A percentile compares a stretch with the other conserved stretches of the same genome.
These are phyloP conservation scores for Solanum rostratum DNA, from an alignment of 257 asterid species.

Conservation along the genomic window DNA sequence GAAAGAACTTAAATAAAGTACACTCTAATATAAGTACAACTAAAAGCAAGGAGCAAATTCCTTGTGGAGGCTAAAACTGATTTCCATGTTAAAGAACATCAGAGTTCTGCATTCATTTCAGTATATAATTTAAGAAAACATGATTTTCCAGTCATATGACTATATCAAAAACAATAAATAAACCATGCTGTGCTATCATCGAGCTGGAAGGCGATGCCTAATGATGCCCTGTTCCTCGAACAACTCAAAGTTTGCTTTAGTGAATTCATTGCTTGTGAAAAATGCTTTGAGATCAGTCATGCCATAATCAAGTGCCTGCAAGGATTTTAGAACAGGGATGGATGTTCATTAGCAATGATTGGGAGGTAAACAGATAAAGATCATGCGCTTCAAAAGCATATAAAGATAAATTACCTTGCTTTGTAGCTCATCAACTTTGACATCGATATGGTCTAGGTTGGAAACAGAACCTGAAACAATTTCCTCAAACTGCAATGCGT, in stretches of 20 bases:
- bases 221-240: conserved; percentile 49
- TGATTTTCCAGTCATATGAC: neutral
- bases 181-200: neutral
- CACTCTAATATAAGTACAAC: neutral
- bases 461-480: conserved; percentile 42
- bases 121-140: neutral
- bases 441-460: conserved; percentile 44
- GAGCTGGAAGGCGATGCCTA: conserved; percentile 39
- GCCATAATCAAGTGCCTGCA: conserved; percentile 80
- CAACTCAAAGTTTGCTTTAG: conserved; percentile 56
- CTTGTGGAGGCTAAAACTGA: neutral
- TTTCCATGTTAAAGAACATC: neutral
- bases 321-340: neutral
- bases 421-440: conserved; percentile 74
- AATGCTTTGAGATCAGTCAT: conserved; percentile 69
- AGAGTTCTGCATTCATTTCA: neutral
- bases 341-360: neutral
- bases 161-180: neutral
- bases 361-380: neutral
- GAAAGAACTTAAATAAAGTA: neutral
- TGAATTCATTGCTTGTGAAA: conserved; percentile 59
- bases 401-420: conserved; percentile 46
- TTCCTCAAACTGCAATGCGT: conserved; percentile 58
- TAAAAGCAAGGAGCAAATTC: neutral
- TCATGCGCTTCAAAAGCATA: neutral